Evolutionary conservation across 148 eudicot genomes (phyloP).

Genomic region (Rhododendron kiyosumense): DNA sequence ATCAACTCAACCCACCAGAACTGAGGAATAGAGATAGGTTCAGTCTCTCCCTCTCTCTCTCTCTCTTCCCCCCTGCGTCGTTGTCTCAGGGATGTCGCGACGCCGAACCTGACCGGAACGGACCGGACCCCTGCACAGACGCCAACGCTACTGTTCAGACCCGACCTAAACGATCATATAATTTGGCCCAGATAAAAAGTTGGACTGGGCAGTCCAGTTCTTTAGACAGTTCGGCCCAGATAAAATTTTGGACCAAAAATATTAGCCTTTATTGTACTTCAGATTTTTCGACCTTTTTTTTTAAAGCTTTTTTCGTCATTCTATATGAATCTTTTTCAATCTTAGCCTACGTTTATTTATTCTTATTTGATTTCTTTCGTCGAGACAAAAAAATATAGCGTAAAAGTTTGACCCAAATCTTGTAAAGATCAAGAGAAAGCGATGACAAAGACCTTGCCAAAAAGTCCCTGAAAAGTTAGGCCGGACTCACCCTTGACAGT

Average conservation of each 20-base stretch:
- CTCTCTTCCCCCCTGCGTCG: neutral
- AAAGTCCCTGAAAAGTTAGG: too few relatives aligned
- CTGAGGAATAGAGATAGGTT: neutral
- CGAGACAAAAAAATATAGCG: too few relatives aligned
- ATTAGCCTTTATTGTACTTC: neutral
- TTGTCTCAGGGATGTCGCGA: neutral
- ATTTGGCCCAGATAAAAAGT: neutral
- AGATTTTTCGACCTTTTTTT: neutral
- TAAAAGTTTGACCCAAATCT: too few relatives aligned
- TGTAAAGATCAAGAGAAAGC: too few relatives aligned
- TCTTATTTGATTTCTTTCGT: too few relatives aligned
- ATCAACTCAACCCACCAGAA: constrained; percentile 5
- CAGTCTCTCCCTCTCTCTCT: neutral
- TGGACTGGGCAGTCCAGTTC: neutral
- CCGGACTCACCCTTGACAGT: neutral
- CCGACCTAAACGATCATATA: neutral
- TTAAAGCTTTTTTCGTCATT: neutral
- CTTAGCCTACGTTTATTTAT: too few relatives aligned
- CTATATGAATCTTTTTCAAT: neutral
- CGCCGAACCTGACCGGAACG: neutral
- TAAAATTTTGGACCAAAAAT: neutral
- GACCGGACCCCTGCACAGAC: neutral
- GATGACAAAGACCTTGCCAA: too few relatives aligned
- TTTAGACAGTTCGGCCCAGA: neutral
- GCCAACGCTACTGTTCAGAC: neutral